These are phyloP conservation scores for Periconia sp. DNA, from an alignment of 2,329 filamentous ascomycete genomes.

Conservation along the genomic window DNA sequence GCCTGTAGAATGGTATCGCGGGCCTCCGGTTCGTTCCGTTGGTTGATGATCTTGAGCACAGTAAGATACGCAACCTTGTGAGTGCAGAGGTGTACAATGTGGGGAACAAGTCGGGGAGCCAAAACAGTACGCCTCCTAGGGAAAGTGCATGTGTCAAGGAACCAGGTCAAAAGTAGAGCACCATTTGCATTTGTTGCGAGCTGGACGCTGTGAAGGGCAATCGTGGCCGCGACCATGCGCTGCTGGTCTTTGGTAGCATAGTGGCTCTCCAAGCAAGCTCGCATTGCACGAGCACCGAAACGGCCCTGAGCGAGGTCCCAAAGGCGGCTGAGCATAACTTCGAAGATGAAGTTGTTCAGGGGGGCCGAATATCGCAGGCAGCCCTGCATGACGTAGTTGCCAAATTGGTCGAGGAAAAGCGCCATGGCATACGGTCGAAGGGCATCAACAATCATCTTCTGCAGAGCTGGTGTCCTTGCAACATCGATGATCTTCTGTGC, in stretches of 20 bases:
- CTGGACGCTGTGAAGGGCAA: slow-evolving; percentile 96
- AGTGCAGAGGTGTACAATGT: slow-evolving; percentile 93
- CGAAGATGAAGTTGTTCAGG: slow-evolving; percentile 96
- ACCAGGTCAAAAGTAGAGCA: slow-evolving; percentile 92
- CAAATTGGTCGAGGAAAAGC: slow-evolving; percentile 95
- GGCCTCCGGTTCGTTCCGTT: slow-evolving; percentile 91
- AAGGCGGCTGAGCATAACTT: slow-evolving; percentile 91
- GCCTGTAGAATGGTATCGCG: slow-evolving; percentile 88
- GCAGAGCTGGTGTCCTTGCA: slow-evolving; percentile 82
- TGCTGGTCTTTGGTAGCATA: slow-evolving; percentile 95
- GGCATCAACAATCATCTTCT: slow-evolving; percentile 82
- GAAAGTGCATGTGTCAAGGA: slow-evolving; percentile 97
- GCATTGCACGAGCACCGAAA: slow-evolving; percentile 94
- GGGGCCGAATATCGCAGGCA: slow-evolving; percentile 90
- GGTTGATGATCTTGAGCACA: slow-evolving; percentile 97
- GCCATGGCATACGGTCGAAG: slow-evolving; percentile 86
- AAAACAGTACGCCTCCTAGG: slow-evolving; percentile 88
- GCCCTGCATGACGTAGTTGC: slow-evolving; percentile 97
- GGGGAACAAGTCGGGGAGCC: slow-evolving; percentile 88
- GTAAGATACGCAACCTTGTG: slow-evolving; percentile 98
- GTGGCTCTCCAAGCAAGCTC: slow-evolving; percentile 94
- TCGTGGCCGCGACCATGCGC: slow-evolving; percentile 89
- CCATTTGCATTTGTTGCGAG: slow-evolving; percentile 96
- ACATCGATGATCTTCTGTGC: slow-evolving; percentile 99
- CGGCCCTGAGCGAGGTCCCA: slow-evolving; percentile 93